Conservation (phyloP, 116 monocot species). For the Posidonia oceanica region DNA sequence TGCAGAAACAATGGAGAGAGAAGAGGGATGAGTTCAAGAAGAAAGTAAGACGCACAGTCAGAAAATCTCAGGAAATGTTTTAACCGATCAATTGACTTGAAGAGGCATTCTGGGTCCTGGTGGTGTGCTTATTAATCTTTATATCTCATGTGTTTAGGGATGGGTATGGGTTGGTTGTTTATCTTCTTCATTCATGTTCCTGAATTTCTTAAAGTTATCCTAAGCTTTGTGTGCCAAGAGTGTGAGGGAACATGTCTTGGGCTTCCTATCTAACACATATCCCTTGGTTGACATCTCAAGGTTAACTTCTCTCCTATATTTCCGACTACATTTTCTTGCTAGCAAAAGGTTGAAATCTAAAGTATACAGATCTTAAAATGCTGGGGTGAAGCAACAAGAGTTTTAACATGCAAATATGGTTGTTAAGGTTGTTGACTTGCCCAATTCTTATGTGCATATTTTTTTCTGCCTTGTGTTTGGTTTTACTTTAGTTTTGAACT, state of each 20-base stretch:
- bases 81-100: conserved; percentile 10
- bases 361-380: no score
- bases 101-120: background rate
- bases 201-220: background rate
- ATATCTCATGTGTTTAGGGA: background rate
- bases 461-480: no score
- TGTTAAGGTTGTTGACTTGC: background rate
- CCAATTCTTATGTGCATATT: background rate
- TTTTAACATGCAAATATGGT: background rate
- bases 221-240: background rate
- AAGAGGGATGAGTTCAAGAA: conserved; percentile 59
- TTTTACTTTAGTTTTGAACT: no score
- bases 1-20: conserved; percentile 61
- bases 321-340: no score
- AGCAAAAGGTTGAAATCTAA: no score
- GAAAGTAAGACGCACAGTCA: conserved; percentile 40
- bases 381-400: no score
- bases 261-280: background rate
- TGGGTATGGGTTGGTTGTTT: conserved; percentile 1
- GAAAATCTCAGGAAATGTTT: conserved; percentile 55
- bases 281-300: background rate
- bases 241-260: background rate
- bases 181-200: background rate
- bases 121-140: background rate
- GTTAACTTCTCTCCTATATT: no score